Evolutionary conservation across 257 asterid genomes (phyloP).

Genomic region (Solanum chiquidenum): DNA sequence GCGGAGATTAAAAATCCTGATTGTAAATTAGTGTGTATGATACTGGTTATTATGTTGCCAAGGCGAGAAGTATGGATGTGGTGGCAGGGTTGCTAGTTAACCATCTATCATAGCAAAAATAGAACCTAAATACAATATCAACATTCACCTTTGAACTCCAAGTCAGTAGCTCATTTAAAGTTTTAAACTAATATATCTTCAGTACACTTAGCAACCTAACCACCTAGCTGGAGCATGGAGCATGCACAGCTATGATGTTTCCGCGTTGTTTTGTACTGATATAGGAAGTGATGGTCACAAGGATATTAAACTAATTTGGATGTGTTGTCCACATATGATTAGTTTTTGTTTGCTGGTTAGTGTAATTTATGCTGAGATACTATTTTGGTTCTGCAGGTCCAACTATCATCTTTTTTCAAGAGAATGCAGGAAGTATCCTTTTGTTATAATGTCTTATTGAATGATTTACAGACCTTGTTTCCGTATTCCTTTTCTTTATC

Average conservation of each 20-base stretch:
- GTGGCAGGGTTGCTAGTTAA: background rate
- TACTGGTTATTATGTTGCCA: background rate
- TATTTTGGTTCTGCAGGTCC: conserved; percentile 59
- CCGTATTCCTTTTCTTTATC: background rate
- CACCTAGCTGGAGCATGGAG: background rate
- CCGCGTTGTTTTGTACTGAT: background rate
- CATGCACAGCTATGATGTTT: background rate
- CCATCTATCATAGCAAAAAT: background rate
- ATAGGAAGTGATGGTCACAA: background rate
- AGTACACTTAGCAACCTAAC: background rate
- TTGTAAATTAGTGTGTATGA: background rate
- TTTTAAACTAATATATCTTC: background rate
- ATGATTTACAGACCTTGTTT: background rate
- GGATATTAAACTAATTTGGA: background rate
- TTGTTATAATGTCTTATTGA: background rate
- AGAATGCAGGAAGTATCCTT: conserved; percentile 99
- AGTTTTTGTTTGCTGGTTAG: background rate
- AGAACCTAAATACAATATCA: background rate
- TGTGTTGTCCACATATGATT: background rate
- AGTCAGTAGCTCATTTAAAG: background rate
- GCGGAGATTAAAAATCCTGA: background rate
- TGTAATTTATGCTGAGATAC: background rate
- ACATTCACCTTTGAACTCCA: background rate
- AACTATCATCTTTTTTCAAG: conserved; percentile 93
- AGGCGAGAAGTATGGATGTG: background rate